Conservation (phyloP, 768 basidiomycete genomes). For the Pisolithus marmoratus region DNA sequence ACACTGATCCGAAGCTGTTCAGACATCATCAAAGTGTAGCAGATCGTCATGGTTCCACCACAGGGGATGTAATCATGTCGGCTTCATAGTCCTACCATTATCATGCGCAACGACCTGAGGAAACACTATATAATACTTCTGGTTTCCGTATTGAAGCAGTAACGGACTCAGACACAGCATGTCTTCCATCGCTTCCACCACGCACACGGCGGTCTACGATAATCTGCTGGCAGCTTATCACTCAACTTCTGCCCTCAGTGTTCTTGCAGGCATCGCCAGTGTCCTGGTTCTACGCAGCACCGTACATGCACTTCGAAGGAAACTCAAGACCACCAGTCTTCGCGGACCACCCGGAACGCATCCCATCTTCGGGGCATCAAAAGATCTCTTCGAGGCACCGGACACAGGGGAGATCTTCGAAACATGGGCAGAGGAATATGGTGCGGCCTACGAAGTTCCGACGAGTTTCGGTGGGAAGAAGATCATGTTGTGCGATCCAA, state of each 20-base stretch:
- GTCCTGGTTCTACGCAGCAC: constrained; percentile 13
- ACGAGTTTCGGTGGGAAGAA: constrained; percentile 28
- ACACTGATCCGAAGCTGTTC: no score
- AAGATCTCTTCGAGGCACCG: constrained; percentile 23
- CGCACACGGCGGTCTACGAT: not conserved
- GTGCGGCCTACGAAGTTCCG: constrained; percentile 37
- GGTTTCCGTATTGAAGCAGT: no score
- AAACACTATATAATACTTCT: no score
- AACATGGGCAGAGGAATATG: constrained; percentile 40
- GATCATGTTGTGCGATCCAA: constrained; percentile 39
- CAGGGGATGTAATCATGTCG: no score
- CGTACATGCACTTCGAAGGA: constrained; percentile 2
- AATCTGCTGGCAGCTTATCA: not conserved
- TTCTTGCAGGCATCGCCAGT: constrained; percentile 10
- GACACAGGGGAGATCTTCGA: constrained; percentile 34
- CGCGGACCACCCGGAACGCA: constrained; percentile 38
- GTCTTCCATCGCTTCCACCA: not conserved
- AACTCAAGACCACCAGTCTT: constrained; percentile 29
- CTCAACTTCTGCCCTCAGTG: constrained; percentile 1
- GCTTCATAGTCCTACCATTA: no score
- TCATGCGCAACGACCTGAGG: no score
- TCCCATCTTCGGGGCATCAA: constrained; percentile 36
- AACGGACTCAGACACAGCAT: no score
- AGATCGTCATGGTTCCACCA: no score
- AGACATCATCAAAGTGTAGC: no score